phyloP scores from a whole-genome alignment of 208 protist genomes.

The Acanthamoeba castellanii region DNA sequence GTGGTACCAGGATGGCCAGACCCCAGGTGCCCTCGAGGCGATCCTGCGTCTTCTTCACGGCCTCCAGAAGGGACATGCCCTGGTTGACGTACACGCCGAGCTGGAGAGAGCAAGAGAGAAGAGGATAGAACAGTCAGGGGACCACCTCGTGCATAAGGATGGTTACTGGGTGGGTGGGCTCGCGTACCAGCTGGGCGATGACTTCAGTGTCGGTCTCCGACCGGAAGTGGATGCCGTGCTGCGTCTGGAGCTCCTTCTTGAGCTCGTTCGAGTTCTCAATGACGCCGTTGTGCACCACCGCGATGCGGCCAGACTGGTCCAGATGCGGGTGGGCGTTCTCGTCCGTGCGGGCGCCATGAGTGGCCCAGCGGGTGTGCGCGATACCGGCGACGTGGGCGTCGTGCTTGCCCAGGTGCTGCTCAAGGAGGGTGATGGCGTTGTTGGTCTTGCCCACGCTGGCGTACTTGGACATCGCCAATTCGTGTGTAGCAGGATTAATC shows the following conservation, averaged over 20 bases:
- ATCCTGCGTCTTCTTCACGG: slow-evolving; percentile 86
- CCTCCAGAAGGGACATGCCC: slow-evolving; percentile 82
- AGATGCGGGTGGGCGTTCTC: slow-evolving; percentile 89
- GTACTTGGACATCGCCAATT: slow-evolving; percentile 85
- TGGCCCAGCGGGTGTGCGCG: slow-evolving; percentile 91
- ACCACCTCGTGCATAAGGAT: neutral
- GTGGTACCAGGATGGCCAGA: slow-evolving; percentile 79
- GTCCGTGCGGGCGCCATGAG: slow-evolving; percentile 88
- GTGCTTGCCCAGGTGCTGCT: slow-evolving; percentile 74
- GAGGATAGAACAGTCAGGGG: neutral
- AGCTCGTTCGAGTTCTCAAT: slow-evolving; percentile 88
- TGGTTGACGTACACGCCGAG: slow-evolving; percentile 86
- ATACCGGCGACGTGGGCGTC: slow-evolving; percentile 82
- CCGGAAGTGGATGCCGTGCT: slow-evolving; percentile 86
- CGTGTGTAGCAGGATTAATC: slow-evolving; percentile 51
- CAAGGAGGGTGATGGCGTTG: slow-evolving; percentile 82
- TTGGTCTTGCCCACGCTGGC: slow-evolving; percentile 84
- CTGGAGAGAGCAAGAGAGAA: slow-evolving; percentile 67
- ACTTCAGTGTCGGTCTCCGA: slow-evolving; percentile 91
- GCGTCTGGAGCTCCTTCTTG: slow-evolving; percentile 79
- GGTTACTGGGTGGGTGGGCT: neutral
- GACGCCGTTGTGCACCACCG: slow-evolving; percentile 91
- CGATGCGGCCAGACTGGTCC: slow-evolving; percentile 77
- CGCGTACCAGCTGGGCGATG: slow-evolving; percentile 88
- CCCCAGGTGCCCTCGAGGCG: slow-evolving; percentile 88